These are phyloP conservation scores for Leccinum truebloodii DNA, from an alignment of 768 basidiomycete species.

Conservation along the genomic window DNA sequence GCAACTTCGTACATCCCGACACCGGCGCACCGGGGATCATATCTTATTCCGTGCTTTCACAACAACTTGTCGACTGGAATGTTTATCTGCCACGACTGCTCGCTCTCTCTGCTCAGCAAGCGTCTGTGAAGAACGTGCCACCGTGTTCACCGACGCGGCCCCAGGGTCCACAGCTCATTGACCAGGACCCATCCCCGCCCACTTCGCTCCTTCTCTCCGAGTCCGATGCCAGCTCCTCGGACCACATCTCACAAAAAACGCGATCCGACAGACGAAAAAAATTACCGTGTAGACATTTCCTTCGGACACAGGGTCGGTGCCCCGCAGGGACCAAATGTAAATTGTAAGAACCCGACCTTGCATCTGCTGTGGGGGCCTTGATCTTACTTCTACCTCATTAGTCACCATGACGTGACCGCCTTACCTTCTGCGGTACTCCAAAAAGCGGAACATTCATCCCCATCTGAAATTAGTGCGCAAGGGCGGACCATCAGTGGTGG, in stretches of 20 bases:
- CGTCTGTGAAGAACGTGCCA: neutral
- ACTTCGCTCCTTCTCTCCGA: slow-evolving; percentile 26
- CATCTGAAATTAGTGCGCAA: slow-evolving; percentile 6
- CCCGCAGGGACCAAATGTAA: slow-evolving; percentile 42
- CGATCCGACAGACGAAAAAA: slow-evolving; percentile 28
- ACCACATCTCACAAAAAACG: slow-evolving; percentile 3
- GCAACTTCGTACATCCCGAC: slow-evolving; percentile 40
- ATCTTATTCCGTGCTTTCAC: slow-evolving; percentile 19
- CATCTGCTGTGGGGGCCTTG: neutral
- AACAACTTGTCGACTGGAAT: slow-evolving; percentile 20
- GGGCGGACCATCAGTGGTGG: slow-evolving; percentile 29
- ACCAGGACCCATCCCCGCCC: slow-evolving; percentile 23
- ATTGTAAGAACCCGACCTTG: slow-evolving; percentile 36
- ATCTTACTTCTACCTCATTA: slow-evolving; percentile 3
- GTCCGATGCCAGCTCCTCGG: slow-evolving; percentile 21
- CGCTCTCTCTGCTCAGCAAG: slow-evolving; percentile 12
- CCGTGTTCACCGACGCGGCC: slow-evolving; percentile 5
- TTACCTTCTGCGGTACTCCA: slow-evolving; percentile 22
- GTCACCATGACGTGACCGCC: slow-evolving; percentile 25
- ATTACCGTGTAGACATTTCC: slow-evolving; percentile 42
- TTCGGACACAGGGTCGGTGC: slow-evolving; percentile 44
- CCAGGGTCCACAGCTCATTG: slow-evolving; percentile 14
- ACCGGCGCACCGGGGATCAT: slow-evolving; percentile 2
- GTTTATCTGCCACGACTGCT: slow-evolving; percentile 18
- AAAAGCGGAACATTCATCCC: slow-evolving; percentile 9